phyloP scores from a whole-genome alignment of 345 rosid genomes.

The Bruguiera sexangula region DNA sequence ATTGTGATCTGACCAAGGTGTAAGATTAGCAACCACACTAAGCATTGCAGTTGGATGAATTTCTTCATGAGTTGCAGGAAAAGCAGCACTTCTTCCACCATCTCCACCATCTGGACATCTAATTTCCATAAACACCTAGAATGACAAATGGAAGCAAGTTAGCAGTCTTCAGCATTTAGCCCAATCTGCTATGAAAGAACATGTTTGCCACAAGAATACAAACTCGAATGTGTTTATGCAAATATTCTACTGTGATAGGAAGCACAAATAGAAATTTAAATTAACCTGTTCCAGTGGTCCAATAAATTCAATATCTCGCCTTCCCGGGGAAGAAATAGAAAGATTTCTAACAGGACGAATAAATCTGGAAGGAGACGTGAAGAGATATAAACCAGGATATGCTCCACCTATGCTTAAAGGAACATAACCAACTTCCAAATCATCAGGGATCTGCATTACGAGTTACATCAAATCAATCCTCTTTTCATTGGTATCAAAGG shows the following conservation, averaged over 20 bases:
- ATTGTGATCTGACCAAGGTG: conserved; percentile 99
- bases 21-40: conserved; percentile 95
- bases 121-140: conserved; percentile 94
- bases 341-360: conserved; percentile 78
- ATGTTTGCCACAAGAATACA: background rate
- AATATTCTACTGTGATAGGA: background rate
- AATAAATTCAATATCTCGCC: conserved; percentile 60
- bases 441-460: conserved; percentile 72
- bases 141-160: conserved; percentile 13
- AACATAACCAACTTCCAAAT: conserved; percentile 92
- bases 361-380: conserved; percentile 87
- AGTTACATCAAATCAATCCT: no score
- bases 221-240: background rate
- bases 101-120: conserved; percentile 94
- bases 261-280: background rate
- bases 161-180: conserved; percentile 8
- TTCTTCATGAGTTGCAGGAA: conserved; percentile 91
- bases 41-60: conserved; percentile 92
- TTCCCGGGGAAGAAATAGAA: conserved; percentile 39
- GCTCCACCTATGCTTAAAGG: conserved; percentile 90
- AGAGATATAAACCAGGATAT: conserved; percentile 83
- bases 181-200: conserved; percentile 11
- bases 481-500: background rate
- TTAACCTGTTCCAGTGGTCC: conserved; percentile 98
- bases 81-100: conserved; percentile 71